Conservation (phyloP, 129 eudicot species). For the Smallanthus sonchifolius region DNA sequence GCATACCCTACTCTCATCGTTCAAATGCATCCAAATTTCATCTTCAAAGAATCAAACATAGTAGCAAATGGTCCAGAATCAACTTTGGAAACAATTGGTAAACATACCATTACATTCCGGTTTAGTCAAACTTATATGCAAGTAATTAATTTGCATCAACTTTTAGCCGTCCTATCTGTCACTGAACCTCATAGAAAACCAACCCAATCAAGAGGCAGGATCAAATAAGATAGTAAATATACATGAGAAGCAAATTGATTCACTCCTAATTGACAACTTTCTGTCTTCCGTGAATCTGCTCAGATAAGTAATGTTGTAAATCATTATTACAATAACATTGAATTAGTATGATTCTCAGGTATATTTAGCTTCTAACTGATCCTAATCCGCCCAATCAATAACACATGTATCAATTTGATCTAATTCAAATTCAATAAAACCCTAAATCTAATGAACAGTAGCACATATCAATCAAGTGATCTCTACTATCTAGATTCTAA, state of each 20-base stretch:
- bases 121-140: neutral
- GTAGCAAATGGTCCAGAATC: neutral
- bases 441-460: neutral
- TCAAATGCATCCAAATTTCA: neutral
- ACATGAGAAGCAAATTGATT: neutral
- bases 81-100: neutral
- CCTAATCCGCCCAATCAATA: no score
- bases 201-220: neutral
- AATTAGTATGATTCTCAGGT: no score
- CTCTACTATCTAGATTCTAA: neutral
- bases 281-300: neutral
- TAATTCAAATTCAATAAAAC: no score
- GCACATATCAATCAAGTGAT: neutral
- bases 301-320: neutral
- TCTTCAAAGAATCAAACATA: neutral
- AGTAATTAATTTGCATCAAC: neutral
- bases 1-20: neutral
- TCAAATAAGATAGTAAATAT: neutral
- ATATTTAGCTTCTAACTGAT: no score
- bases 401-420: no score
- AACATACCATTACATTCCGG: neutral
- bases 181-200: neutral
- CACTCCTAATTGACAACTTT: neutral
- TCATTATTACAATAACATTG: no score
- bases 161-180: neutral